Base-by-base conservation (phyloP, 2,329 filamentous ascomycete species). In the Trichophyton equinum region DNA sequence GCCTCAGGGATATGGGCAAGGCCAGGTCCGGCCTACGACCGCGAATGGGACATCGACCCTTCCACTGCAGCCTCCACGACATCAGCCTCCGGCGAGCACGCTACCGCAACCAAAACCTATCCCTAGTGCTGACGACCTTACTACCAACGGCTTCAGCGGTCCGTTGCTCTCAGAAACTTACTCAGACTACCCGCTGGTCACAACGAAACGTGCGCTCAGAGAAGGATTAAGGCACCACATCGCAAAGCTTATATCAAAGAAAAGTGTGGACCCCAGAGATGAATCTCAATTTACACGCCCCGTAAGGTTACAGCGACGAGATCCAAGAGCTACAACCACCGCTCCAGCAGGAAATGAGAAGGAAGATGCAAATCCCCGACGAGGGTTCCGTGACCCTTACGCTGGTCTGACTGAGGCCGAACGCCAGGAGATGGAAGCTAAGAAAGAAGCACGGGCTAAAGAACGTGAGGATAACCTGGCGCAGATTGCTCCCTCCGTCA, bases 381-480 rank as follows among this genome's bases (percentile, higher is more conserved):
- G 86, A 60, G 78, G 84, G 65, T 78, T 82, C 44, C 80, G 83
- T 61, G 71, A 72, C 6, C 73, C 73, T 62, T 68, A 67, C 51
- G 69, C 74, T 58, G 80, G 81, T 60, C 72, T 85, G 60, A 88
- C 89, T 40, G 88, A 91, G 67, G 81, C 81, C 64, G 83, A 86
- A 66, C 77, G 82, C 13, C 82, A 85, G 68, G 77, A 78, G 62
- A 72, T 82, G 61, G 82, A 83, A 65, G 77, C 77, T 3, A 76
- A 78, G 40, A 81, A 88, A 71, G 87, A 87, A 0, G 90, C 95
- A 65, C 85, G 89, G 60, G 89, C 95, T 64, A 89, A 88, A 27
- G 88, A 95, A 70, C 85, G 89, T 20, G 91, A 92, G 18, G 82
- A 89, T 42, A 94, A 96, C 67, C 81, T 92, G 69, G 91, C 94